phyloP scores from a whole-genome alignment of 345 rosid genomes.

The Brassica nigra region DNA sequence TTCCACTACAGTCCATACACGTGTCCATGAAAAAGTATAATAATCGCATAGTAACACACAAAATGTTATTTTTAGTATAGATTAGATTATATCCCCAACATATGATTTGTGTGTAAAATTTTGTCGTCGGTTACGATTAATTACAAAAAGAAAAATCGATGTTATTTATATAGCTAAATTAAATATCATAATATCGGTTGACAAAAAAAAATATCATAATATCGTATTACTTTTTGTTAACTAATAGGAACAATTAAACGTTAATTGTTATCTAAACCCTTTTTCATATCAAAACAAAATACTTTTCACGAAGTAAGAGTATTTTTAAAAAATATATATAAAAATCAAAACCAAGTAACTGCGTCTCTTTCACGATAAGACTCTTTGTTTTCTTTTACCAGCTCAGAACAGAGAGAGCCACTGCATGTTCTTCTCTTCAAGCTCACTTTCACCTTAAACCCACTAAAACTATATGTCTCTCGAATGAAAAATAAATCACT shows the following conservation, averaged over 20 bases:
- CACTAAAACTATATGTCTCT: background rate
- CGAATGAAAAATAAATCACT: background rate
- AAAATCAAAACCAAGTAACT: conserved; percentile 3
- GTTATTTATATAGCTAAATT: background rate
- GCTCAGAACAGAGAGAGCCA: conserved; percentile 24
- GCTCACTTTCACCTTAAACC: conserved; percentile 13
- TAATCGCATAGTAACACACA: background rate
- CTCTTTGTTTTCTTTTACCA: conserved; percentile 21
- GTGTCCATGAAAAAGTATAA: conserved; percentile 5
- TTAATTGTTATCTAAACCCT: background rate
- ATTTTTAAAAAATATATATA: background rate
- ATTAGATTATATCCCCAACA: background rate
- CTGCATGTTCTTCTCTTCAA: conserved; percentile 39
- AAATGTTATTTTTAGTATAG: background rate
- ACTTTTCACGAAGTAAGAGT: conserved; percentile 1
- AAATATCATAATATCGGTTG: background rate
- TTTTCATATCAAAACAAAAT: conserved; percentile 24
- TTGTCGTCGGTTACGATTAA: conserved; percentile 6
- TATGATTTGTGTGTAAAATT: background rate
- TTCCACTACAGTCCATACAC: conserved; percentile 30
- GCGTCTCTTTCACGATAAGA: conserved; percentile 32
- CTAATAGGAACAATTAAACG: background rate
- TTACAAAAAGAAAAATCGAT: background rate
- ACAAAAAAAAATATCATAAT: background rate
- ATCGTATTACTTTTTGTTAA: background rate